These are phyloP conservation scores for Xylaria venustula DNA, from an alignment of 495 filamentous ascomycete genomes.

Conservation along the genomic window DNA sequence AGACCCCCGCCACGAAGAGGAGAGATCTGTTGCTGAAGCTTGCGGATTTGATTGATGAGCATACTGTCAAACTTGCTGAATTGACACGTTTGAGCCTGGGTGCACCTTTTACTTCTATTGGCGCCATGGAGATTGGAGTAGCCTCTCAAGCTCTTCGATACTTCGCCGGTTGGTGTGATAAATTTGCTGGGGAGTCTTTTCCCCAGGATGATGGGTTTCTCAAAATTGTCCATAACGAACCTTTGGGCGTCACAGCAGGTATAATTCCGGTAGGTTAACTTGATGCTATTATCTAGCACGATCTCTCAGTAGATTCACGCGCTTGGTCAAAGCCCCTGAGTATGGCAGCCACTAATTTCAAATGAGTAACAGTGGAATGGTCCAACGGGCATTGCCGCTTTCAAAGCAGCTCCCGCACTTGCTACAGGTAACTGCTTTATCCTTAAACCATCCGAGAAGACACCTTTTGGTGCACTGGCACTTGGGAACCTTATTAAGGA, in stretches of 20 bases:
- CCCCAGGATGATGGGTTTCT: conserved; percentile 45
- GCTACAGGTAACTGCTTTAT: conserved; percentile 46
- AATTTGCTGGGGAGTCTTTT: conserved; percentile 42
- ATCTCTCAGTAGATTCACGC: neutral
- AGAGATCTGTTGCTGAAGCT: conserved; percentile 36
- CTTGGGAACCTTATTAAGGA: conserved; percentile 29
- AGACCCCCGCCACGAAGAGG: conserved; percentile 32
- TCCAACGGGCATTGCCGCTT: conserved; percentile 29
- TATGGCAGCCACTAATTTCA: too few species aligned
- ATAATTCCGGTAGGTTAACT: conserved; percentile 33
- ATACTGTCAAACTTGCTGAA: conserved; percentile 30
- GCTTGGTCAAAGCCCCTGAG: neutral
- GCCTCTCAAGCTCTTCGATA: conserved; percentile 33
- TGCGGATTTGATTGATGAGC: conserved; percentile 39
- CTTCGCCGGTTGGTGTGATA: conserved; percentile 48
- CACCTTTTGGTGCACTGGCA: conserved; percentile 31
- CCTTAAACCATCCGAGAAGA: conserved; percentile 40
- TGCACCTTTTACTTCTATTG: conserved; percentile 29
- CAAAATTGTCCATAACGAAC: conserved; percentile 42
- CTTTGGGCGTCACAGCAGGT: conserved; percentile 40
- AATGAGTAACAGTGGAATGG: conserved; percentile 43
- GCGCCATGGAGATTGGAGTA: conserved; percentile 26
- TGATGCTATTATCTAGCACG: neutral
- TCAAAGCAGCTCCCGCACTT: conserved; percentile 47
- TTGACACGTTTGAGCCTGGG: conserved; percentile 35